Evolutionary conservation across 2,329 filamentous ascomycete genomes (phyloP).

Genomic region (Microsporum ferrugineum): DNA sequence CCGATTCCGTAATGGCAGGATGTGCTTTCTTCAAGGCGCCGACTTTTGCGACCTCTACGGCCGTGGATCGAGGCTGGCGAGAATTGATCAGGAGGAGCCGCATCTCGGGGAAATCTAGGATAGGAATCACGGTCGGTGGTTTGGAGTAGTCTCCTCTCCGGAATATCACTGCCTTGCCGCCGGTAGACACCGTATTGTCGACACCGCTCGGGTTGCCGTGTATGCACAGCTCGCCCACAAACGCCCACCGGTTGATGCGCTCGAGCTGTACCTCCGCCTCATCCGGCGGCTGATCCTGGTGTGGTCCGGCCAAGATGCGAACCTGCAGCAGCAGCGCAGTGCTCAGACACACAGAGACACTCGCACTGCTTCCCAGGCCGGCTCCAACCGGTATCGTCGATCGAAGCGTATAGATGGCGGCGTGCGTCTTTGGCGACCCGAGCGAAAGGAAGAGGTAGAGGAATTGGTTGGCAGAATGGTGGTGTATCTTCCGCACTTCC

Average conservation of each 20-base stretch:
- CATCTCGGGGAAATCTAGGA: slow-evolving; percentile 84
- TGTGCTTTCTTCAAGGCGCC: slow-evolving; percentile 57
- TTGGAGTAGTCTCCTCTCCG: slow-evolving; percentile 65
- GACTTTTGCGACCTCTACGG: slow-evolving; percentile 78
- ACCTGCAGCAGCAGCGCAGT: slow-evolving; percentile 71
- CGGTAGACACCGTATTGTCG: slow-evolving; percentile 89
- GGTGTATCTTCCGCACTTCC: slow-evolving; percentile 70
- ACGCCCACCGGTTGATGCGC: slow-evolving; percentile 94
- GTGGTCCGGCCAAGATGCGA: slow-evolving; percentile 75
- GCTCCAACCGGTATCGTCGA: slow-evolving; percentile 80
- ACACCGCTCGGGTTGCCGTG: slow-evolving; percentile 94
- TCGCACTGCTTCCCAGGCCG: slow-evolving; percentile 77
- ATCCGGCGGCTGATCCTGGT: slow-evolving; percentile 76
- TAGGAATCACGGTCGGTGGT: slow-evolving; percentile 61
- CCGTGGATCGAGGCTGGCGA: slow-evolving; percentile 73
- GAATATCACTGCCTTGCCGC: slow-evolving; percentile 90
- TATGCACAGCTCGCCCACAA: slow-evolving; percentile 93
- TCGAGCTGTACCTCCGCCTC: slow-evolving; percentile 87
- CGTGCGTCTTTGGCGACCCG: slow-evolving; percentile 59
- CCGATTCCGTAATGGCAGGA: slow-evolving; percentile 64
- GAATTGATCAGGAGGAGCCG: slow-evolving; percentile 86
- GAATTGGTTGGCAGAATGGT: slow-evolving; percentile 68
- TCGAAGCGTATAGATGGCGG: slow-evolving; percentile 69
- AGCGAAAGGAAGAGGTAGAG: slow-evolving; percentile 78
- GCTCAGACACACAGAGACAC: slow-evolving; percentile 70